A percentile compares a stretch with the other conserved stretches of the same genome.
Evolutionary conservation across 805 yeast species (phyloP).

Genomic region (Tetrapisispora fleetii): DNA sequence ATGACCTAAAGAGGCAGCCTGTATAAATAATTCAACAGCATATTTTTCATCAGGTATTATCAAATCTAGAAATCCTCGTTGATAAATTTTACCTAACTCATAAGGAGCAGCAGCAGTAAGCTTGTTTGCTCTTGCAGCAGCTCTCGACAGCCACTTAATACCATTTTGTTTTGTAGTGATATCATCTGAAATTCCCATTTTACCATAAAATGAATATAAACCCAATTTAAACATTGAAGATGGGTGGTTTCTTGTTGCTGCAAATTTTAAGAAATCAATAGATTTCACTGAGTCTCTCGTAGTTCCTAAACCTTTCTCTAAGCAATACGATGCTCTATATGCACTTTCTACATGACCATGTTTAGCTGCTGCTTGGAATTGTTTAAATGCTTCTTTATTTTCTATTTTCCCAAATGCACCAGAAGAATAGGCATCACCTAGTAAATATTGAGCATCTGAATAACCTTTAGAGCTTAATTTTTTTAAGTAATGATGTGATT

Average conservation of each 20-base stretch:
- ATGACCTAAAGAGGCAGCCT: slow-evolving; percentile 84
- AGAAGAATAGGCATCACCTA: slow-evolving; percentile 83
- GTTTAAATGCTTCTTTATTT: slow-evolving; percentile 58
- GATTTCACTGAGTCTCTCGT: slow-evolving; percentile 82
- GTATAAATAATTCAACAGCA: slow-evolving; percentile 77
- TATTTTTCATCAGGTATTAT: slow-evolving; percentile 76
- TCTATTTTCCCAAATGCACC: slow-evolving; percentile 79
- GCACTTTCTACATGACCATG: slow-evolving; percentile 89
- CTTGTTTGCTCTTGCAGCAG: slow-evolving; percentile 74
- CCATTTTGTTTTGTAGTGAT: slow-evolving; percentile 72
- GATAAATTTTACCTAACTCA: slow-evolving; percentile 79
- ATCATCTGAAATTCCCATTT: slow-evolving; percentile 70
- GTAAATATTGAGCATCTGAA: slow-evolving; percentile 80
- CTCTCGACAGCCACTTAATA: slow-evolving; percentile 85
- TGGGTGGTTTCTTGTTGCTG: slow-evolving; percentile 86
- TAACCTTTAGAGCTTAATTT: slow-evolving; percentile 71
- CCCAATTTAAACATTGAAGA: slow-evolving; percentile 96
- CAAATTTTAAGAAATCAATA: slow-evolving; percentile 69
- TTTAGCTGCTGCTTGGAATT: slow-evolving; percentile 86
- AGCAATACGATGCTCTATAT: slow-evolving; percentile 82
- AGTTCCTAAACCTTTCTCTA: slow-evolving; percentile 90
- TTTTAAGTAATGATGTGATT: slow-evolving; percentile 62
- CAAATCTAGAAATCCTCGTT: slow-evolving; percentile 76
- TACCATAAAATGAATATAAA: slow-evolving; percentile 68
- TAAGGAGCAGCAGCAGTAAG: slow-evolving; percentile 88